Evolutionary conservation across 345 rosid species (phyloP).

Genomic region (Dipteronia sinensis): DNA sequence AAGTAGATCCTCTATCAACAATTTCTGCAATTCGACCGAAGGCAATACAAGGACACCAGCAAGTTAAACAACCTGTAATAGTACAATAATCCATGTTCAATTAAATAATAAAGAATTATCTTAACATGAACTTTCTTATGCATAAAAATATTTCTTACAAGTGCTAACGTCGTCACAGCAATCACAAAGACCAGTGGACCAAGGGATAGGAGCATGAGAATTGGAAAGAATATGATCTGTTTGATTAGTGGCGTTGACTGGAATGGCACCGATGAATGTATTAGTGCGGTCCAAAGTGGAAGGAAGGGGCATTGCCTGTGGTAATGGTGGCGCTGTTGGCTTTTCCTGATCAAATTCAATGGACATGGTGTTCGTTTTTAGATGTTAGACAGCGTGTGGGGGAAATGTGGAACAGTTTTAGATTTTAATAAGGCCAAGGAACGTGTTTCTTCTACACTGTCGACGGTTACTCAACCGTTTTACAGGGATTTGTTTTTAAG

Average conservation of each 20-base stretch:
- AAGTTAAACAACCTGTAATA: constrained; percentile 56
- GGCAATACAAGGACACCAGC: constrained; percentile 69
- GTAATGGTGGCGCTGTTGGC: constrained; percentile 34
- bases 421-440: background rate
- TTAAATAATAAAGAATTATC: background rate
- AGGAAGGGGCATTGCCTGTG: background rate
- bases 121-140: too few species aligned
- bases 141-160: constrained; percentile 28
- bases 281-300: background rate
- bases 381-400: background rate
- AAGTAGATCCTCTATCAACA: constrained; percentile 55
- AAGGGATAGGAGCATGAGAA: constrained; percentile 21
- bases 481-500: background rate
- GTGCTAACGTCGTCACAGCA: constrained; percentile 42
- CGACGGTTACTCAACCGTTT: constrained; percentile 15
- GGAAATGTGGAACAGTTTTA: background rate
- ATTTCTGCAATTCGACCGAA: constrained; percentile 72
- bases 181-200: constrained; percentile 60
- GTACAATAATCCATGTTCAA: background rate
- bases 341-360: constrained; percentile 9
- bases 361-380: constrained; percentile 10
- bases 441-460: constrained; percentile 14
- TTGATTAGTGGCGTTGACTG: constrained; percentile 1
- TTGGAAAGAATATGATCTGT: background rate
- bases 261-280: background rate